These are phyloP conservation scores for Colletotrichum camelliae DNA, from an alignment of 2,329 filamentous ascomycete genomes.

Conservation along the genomic window DNA sequence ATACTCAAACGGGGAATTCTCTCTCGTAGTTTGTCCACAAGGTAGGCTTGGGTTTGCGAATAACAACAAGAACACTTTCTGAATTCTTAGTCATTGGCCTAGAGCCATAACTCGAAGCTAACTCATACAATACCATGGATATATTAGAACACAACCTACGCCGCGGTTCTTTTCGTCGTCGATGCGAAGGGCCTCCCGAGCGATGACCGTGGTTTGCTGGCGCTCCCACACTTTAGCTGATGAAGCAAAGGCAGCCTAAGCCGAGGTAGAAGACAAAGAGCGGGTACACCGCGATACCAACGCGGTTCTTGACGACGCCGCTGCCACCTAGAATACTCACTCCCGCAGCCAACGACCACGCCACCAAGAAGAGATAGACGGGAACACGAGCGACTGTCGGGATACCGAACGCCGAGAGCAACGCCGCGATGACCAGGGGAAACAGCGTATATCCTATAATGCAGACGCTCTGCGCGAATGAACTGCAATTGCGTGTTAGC, in stretches of 20 bases:
- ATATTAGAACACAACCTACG: slow-evolving; percentile 11
- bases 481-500: slow-evolving; percentile 58
- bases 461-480: slow-evolving; percentile 96
- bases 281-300: slow-evolving; percentile 92
- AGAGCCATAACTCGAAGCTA: neutral
- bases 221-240: slow-evolving; percentile 68
- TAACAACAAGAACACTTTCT: neutral
- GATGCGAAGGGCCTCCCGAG: neutral
- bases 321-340: slow-evolving; percentile 96
- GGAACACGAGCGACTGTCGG: slow-evolving; percentile 85
- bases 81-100: neutral
- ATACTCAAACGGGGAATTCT: neutral
- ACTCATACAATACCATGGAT: neutral
- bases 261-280: slow-evolving; percentile 94
- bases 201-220: neutral
- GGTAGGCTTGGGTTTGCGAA: neutral
- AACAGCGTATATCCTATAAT: slow-evolving; percentile 99
- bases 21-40: neutral
- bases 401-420: slow-evolving; percentile 84
- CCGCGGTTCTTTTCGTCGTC: neutral
- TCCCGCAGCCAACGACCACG: slow-evolving; percentile 93
- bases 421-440: slow-evolving; percentile 89
- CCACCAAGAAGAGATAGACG: slow-evolving; percentile 85
- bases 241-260: slow-evolving; percentile 94
- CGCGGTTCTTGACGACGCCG: slow-evolving; percentile 92